A percentile compares a stretch with the other conserved stretches of the same genome.
These are phyloP conservation scores for Backusella westeae DNA, from an alignment of 192 early-diverging fungal species.

Conservation along the genomic window DNA sequence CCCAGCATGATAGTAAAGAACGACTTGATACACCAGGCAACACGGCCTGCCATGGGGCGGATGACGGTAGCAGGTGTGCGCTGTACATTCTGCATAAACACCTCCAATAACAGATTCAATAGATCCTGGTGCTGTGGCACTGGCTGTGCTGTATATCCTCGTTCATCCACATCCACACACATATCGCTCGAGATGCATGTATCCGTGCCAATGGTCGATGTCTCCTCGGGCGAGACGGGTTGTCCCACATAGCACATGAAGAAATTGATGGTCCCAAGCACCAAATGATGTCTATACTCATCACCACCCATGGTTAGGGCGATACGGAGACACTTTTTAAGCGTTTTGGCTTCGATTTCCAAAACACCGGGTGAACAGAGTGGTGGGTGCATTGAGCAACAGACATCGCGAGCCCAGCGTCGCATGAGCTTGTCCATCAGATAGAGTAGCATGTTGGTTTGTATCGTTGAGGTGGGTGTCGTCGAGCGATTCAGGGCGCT, in stretches of 20 bases:
- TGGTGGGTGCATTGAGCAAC: not conserved
- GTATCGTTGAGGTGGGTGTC: not conserved
- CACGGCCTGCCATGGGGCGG: not conserved
- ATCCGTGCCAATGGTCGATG: not conserved
- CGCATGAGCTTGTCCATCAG: not conserved
- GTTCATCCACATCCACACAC: slow-evolving; percentile 5
- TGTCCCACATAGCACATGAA: not conserved
- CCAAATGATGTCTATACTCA: not conserved
- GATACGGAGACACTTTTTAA: not conserved
- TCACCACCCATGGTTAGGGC: not conserved
- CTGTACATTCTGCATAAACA: slow-evolving; percentile 11
- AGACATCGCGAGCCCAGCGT: not conserved
- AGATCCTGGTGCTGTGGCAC: not conserved
- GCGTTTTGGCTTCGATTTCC: not conserved
- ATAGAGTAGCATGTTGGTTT: not conserved
- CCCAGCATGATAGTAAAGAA: not conserved
- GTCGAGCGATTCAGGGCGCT: not conserved
- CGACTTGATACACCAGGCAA: not conserved
- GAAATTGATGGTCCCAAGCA: not conserved
- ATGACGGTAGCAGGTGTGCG: not conserved
- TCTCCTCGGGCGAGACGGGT: not conserved
- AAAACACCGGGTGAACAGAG: not conserved
- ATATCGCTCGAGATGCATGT: not conserved
- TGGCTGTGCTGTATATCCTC: not conserved
- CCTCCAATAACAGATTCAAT: not conserved